Evolutionary conservation across 2,329 filamentous ascomycete species (phyloP), one percentile per base, ranked within the genome.

Genomic region (Cladosporium sp.): DNA sequence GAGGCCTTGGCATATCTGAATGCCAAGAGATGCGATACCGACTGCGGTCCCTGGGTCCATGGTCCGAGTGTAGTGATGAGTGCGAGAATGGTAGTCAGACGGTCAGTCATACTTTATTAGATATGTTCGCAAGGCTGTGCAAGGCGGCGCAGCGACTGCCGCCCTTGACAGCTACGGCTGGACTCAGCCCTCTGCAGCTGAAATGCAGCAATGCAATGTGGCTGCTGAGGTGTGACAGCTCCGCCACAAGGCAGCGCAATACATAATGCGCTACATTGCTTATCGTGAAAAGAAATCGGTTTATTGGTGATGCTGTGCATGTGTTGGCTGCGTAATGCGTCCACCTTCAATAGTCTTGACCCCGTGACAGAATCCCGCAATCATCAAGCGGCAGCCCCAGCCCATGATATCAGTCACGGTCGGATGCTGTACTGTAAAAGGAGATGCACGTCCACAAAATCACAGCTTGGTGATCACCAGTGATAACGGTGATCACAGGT

Each of bases 1-100:
- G 16, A 58, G 46, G 9, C 56, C 56, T 48, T 58, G 56, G 19
- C 56, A 54, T 13, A 53, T 34, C 35, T 56, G 54, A 37, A 58
- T 58, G 4, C 56, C 56, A 16, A 58, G 19, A 3, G 56, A 58
- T 7, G 49, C 49, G 41, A 58, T 46, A 14, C 56, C 56, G 18
- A 57, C 46, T 31, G 56, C 53, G 32, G 38, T 43, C 16, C 49
- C 53, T 35, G 38, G 40, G 4, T 52, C 53, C 48, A 55, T 52
- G 48, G 28, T 49, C 22, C 8, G 18, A 48, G 31, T 34, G 3
- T 34, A 34, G 33, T 34, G 33, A 34, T 34, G 33, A 37, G 35
- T 37, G 35, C 35, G 14, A 37, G 35, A 37, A 37, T 3, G 14
- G 6, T 37, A n/a, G 9, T 34, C 13, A 13, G 14, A 37, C 35